Evolutionary conservation across 2,329 filamentous ascomycete genomes (phyloP), one percentile per base, ranked within the genome.

Genomic region (Pseudocercospora musae): DNA sequence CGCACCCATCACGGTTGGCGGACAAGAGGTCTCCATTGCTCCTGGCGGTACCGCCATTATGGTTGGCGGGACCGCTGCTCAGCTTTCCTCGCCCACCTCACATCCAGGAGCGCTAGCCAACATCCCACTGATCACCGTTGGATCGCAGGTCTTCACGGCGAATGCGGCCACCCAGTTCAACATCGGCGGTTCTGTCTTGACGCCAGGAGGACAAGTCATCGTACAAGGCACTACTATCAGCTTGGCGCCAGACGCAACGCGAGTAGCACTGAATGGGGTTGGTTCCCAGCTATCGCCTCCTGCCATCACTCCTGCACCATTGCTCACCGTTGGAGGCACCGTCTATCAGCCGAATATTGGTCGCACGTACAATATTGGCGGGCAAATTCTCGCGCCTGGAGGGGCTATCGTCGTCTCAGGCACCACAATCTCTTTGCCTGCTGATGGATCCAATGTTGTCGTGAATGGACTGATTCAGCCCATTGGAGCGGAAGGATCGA

Each of bases 111-210:
- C 62, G 8, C 65, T 63, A 13, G 66, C 70, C 11, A 68, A 67
- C 50, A 72, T 73, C 6, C 69, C 70, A 8, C 61, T 79, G 7
- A 62, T 81, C 37, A 80, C 76, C 1, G 67, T 82, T 20, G 78
- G 78, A 11, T 73, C 72, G 0, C 69, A 72, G 1, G 76, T 72
- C 1, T 72, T 78, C 29, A 79, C 78, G 1, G 77, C 76, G 1
- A 80, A 81, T 66, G 78, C 78, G 33, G 78, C 78, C 3, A 80
- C 78, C 0, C 78, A 81, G 44, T 81, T 78, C 70, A 76, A 75
- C 53, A 65, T 82, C 4, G 75, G 64, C 1, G 77, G 76, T 7
- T 71, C 76, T 48, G 72, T 68, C 0, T 62, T 76, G 48, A 72
- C 69, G 4, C 72, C 74, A 8, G 74, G 80, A 13, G 79, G 78